Percentiles rank a stretch among this genome's conserved stretches.
Conservation (phyloP, 176 grass and related monocot species). For the Saccharum officinarum region DNA sequence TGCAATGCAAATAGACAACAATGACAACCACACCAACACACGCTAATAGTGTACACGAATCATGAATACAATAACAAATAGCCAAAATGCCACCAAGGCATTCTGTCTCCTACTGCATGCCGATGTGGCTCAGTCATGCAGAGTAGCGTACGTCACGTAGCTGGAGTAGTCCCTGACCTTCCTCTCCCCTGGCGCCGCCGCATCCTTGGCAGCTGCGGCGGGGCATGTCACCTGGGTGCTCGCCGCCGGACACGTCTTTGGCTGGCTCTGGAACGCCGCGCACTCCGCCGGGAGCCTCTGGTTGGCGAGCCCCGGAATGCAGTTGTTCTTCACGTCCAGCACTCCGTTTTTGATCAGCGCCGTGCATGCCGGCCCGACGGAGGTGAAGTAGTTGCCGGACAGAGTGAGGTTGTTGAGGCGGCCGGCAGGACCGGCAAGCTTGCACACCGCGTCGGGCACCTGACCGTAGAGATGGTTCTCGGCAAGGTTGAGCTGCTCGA, state of each 20-base stretch:
- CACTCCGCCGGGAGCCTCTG: constrained; percentile 69
- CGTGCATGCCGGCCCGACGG: constrained; percentile 47
- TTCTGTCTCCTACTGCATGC: constrained; percentile 8
- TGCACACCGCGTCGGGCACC: constrained; percentile 64
- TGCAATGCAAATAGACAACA: constrained; percentile 8
- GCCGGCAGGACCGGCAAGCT: constrained; percentile 25
- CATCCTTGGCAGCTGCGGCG: background rate
- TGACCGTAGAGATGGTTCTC: constrained; percentile 50
- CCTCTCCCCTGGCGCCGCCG: background rate
- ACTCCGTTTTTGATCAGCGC: constrained; percentile 33
- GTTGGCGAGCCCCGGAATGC: constrained; percentile 51
- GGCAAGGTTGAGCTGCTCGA: constrained; percentile 66
- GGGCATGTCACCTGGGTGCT: constrained; percentile 21
- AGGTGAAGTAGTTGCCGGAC: constrained; percentile 79
- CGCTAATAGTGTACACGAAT: background rate
- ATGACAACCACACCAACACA: background rate
- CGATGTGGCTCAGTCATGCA: constrained; percentile 5
- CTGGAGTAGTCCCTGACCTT: constrained; percentile 27
- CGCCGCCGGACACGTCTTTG: constrained; percentile 47
- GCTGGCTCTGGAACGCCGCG: constrained; percentile 51
- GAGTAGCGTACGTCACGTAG: constrained; percentile 49
- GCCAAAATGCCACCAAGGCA: background rate
- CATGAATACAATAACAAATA: background rate
- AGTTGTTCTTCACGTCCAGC: constrained; percentile 67
- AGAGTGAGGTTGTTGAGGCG: constrained; percentile 64